Base-by-base conservation (phyloP, 495 filamentous ascomycete genomes). In the Umbilicaria muhlenbergii region DNA sequence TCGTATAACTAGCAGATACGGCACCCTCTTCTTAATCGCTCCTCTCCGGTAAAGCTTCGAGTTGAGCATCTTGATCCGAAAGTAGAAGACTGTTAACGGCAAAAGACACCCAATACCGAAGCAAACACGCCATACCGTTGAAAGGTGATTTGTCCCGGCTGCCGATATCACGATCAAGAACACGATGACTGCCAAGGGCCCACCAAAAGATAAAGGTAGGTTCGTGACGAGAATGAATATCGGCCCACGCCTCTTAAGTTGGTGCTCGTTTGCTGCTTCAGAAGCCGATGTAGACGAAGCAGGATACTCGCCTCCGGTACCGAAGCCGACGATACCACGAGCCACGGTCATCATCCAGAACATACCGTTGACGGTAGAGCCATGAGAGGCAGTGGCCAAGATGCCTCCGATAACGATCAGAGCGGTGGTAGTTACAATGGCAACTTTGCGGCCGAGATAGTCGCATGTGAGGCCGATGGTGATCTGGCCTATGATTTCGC, bases 141-240 rank as follows among this genome's bases (percentile, higher is more conserved):
- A 64, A 43, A 62, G 63, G 42, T 66, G 58, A 28, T 56, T 50
- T 15, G 64, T 56, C 3, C 57, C 43, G 35, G 63, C 63, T 10
- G 60, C 62, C 1, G 52, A 56, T 14, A 71, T 57, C 2, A 70
- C 65, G 39, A 72, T 70, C 32, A 74, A 42, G 39, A 69, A 71
- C 13, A 71, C 59, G 24, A 57, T 59, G 0, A 73, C 58, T 4
- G 66, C 65, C 32, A 72, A 61, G 5, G 69, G 69, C 0, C 65
- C 65, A 2, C 71, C 70, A 18, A 72, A 67, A 0, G 65, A 64
- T 8, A 70, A 49, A 2, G 68, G 64, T 12, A 74, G 58, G 44
- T 72, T 72, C n/a, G 69, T 70, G 14, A 71, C 66, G 33, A 73
- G 58, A 42, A 71, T 72, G 50, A 72, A 71, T 8, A 68, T 63